Evolutionary conservation across 2,329 filamentous ascomycete genomes (phyloP), one percentile per base, ranked within the genome.

Genomic region (Claviceps fusiformis): DNA sequence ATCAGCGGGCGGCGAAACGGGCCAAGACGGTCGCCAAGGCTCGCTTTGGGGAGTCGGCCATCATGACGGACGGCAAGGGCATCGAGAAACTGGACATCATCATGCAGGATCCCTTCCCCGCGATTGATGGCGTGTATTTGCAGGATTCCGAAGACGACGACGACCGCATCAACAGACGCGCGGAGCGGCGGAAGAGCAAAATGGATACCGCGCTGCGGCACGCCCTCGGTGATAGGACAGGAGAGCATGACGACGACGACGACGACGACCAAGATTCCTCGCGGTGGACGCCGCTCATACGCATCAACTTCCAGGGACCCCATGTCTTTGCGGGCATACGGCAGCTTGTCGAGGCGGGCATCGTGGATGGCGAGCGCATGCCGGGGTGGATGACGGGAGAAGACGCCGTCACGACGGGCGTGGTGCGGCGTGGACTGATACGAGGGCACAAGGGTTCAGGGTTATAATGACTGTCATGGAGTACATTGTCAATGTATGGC

Each of bases 331-430:
- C 85, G 0, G 90, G 90, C 0, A 76, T 95, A 29, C 78, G 88
- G 50, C 82, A 86, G 63, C 75, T 95, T 37, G 86, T 92, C 0
- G 89, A 95, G 67, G 72, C 80, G 17, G 89, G 88, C 0, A 76
- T 87, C 52, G 73, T 95, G 31, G 82, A 95, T 64, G 85, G 88
- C 1, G 78, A 83, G 62, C 80, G 75, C 54, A 91, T 95, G 86
- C 89, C 90, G 0, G 86, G 86, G 0, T 95, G 89, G 89, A 85
- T 95, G 84, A 93, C 89, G 1, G 90, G 89, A 2, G 89, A 95
- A 63, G 86, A 89, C 48, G 86, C 84, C 0, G 82, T 93, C 5
- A 93, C 87, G 54, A 76, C 83, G 43, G 86, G 87, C 0, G 77
- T 81, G 33, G 81, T 95, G 4, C 78, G 76, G 59, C 69, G 81